phyloP scores from a whole-genome alignment of 176 grass and related monocot genomes.

The Eremochloa ophiuroides region DNA sequence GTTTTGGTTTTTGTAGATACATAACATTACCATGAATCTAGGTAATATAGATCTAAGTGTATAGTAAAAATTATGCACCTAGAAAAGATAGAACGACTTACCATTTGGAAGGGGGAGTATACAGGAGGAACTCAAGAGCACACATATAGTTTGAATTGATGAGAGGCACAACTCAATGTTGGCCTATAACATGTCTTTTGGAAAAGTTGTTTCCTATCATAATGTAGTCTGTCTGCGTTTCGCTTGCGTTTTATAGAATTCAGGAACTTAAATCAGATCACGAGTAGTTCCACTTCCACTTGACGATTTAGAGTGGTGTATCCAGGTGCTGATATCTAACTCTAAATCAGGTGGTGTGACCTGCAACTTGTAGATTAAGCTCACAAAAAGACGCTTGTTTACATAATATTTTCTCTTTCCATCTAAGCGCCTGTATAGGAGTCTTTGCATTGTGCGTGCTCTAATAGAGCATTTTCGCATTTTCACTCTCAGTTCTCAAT shows the following conservation, averaged over 20 bases:
- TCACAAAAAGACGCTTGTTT: too few species aligned
- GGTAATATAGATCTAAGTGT: neutral
- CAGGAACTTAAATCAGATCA: neutral
- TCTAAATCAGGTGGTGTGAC: too few species aligned
- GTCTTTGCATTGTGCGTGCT: too few species aligned
- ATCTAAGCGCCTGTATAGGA: too few species aligned
- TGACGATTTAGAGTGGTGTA: neutral
- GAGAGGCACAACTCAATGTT: neutral
- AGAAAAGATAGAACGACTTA: neutral
- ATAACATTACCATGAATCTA: neutral
- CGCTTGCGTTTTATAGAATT: neutral
- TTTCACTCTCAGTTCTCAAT: too few species aligned
- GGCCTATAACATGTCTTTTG: neutral
- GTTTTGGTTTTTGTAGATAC: neutral
- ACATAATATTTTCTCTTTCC: too few species aligned
- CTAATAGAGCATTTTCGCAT: too few species aligned
- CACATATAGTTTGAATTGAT: neutral
- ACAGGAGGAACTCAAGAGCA: neutral
- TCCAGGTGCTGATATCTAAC: too few species aligned
- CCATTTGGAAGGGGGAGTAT: neutral
- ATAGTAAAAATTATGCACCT: neutral
- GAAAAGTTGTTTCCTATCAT: neutral
- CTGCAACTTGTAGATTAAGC: too few species aligned
- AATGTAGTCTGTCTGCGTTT: neutral
- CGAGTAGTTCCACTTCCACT: neutral